A percentile compares a stretch with the other conserved stretches of the same genome.
phyloP scores from a whole-genome alignment of 306 rosid genomes.

The Casuarina equisetifolia region DNA sequence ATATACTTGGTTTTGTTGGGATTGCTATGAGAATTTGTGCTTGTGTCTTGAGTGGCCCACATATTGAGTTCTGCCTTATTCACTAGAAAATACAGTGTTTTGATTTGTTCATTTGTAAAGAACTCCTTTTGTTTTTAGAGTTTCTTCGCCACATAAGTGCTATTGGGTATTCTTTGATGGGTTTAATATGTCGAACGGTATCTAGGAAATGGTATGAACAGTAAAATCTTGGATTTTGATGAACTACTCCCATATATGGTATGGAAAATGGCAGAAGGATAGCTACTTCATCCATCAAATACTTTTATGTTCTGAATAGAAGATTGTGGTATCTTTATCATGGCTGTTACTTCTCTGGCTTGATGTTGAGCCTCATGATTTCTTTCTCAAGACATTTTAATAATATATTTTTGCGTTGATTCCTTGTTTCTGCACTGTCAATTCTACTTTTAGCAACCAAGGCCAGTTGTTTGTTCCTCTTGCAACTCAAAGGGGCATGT shows the following conservation, averaged over 20 bases:
- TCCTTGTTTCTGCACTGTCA: slow-evolving; percentile 25
- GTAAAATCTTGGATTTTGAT: neutral
- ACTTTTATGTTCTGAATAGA: neutral
- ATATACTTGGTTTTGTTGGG: slow-evolving; percentile 2
- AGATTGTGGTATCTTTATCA: neutral
- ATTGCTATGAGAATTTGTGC: slow-evolving; percentile 12
- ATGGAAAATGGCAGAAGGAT: neutral
- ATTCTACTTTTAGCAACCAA: slow-evolving; percentile 73
- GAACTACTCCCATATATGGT: neutral
- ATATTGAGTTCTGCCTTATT: neutral
- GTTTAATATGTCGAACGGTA: neutral
- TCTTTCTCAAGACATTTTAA: slow-evolving; percentile 3
- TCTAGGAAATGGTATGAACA: neutral
- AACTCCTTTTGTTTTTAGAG: neutral
- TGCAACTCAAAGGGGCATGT: slow-evolving; percentile 76
- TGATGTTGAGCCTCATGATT: slow-evolving; percentile 2
- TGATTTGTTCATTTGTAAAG: neutral
- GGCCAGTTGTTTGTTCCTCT: slow-evolving; percentile 77
- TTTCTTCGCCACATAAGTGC: neutral
- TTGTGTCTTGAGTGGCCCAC: slow-evolving; percentile 8
- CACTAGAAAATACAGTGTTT: neutral
- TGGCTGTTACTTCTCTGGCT: neutral
- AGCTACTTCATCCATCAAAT: neutral
- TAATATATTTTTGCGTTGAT: slow-evolving; percentile 13
- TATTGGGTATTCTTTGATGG: neutral